Evolutionary conservation across 352 stramenopile genomes (phyloP).

Genomic region (Globisporangium emineosum): DNA sequence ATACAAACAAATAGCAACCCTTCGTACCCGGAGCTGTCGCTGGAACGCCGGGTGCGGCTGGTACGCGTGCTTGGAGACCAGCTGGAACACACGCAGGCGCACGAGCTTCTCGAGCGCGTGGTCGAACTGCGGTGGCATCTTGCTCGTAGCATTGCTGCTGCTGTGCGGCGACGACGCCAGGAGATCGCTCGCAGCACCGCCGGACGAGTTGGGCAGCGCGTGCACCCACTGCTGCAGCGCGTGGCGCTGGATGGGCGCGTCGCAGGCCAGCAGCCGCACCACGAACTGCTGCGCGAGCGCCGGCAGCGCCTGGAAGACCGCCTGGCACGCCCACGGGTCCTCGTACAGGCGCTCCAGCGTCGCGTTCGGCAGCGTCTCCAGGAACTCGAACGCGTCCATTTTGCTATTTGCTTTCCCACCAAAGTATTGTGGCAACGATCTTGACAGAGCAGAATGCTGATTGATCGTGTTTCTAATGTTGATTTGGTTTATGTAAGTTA

Average conservation of each 20-base stretch:
- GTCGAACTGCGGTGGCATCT: slow-evolving; percentile 54
- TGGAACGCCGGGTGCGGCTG: slow-evolving; percentile 57
- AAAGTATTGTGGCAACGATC: background rate
- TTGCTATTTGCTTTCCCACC: background rate
- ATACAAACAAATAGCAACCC: slow-evolving; percentile 1
- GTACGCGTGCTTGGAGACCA: slow-evolving; percentile 31
- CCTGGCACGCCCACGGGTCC: slow-evolving; percentile 87
- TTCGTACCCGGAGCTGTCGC: slow-evolving; percentile 50
- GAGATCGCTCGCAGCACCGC: background rate
- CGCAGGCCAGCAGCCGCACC: slow-evolving; percentile 79
- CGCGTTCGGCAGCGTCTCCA: slow-evolving; percentile 71
- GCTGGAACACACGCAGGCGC: slow-evolving; percentile 53
- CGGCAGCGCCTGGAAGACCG: slow-evolving; percentile 84
- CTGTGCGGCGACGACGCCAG: slow-evolving; percentile 2
- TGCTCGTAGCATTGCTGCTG: slow-evolving; percentile 5
- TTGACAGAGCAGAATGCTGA: background rate
- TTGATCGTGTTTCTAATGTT: background rate
- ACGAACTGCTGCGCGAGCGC: slow-evolving; percentile 89
- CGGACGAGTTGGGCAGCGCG: slow-evolving; percentile 20
- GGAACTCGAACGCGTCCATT: slow-evolving; percentile 88
- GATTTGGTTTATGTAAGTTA: background rate
- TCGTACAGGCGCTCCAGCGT: slow-evolving; percentile 80
- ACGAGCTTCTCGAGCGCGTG: slow-evolving; percentile 54
- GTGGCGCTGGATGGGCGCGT: slow-evolving; percentile 38
- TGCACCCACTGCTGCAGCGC: slow-evolving; percentile 74